Base-by-base conservation (phyloP, 768 basidiomycete species). In the Tricholomella constricta region DNA sequence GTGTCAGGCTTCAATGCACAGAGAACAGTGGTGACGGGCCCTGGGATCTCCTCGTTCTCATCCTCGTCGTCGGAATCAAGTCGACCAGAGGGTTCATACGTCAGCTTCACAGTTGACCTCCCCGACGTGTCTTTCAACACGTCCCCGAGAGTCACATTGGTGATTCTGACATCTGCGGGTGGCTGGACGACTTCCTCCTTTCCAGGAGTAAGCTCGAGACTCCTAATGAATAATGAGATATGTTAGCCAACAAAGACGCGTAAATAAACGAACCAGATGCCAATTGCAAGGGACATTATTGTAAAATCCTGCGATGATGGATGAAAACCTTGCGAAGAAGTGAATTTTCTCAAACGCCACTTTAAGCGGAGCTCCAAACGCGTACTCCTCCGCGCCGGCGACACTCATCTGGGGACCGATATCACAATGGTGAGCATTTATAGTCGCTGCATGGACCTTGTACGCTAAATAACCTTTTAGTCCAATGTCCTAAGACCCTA, bases 401-500 rank as follows among this genome's bases (percentile, higher is more conserved):
- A 14, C 31, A 11, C 31, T 49, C 38, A 37, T 37, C 43, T 35
- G 15, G 8, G 25, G 34, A 19, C 4, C 35, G 35, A 56, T 54
- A 61, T 54, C 59, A 65, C 60, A 58, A 85, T 85, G 84, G 84
- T 84, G 69, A 72, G 82, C 61, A 35, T 17, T 42, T 37, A 32
- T 40, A 19, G 22, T n/a, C 19, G 31, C 2, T 40, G 25, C 29
- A 6, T 8, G 45, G 15, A 35, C 12, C 31, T 14, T 45, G 31
- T 41, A 23, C 23, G 31, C 48, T 59, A 37, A 63, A 22, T 43
- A 23, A 27, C 12, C 15, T 23, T 44, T 2, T 62, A 98, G 96
- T 96, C 96, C 1, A 97, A 98, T 78, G 89, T 91, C 6, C 79
- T 98, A 41, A 82, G 96, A 65, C 95, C 96, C 3, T 98, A 99